A percentile compares a stretch with the other conserved stretches of the same genome.
Evolutionary conservation across 768 basidiomycete genomes (phyloP).

Genomic region (Baorangia bicolor): DNA sequence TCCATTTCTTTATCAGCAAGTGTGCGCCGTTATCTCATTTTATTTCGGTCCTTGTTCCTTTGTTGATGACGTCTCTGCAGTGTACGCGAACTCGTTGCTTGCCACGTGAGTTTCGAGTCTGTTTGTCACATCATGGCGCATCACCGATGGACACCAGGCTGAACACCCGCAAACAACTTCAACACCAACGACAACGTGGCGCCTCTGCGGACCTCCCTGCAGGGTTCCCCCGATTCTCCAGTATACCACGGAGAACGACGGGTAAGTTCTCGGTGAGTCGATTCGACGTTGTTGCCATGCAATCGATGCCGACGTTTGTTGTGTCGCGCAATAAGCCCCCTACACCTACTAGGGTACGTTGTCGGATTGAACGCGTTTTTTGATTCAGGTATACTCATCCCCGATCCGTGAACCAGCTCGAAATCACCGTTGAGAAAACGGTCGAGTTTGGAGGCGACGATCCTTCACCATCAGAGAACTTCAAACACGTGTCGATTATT

Average conservation of each 20-base stretch:
- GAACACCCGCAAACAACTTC: conserved; percentile 37
- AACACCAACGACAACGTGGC: conserved; percentile 29
- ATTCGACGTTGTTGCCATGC: neutral
- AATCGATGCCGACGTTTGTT: neutral
- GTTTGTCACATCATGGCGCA: neutral
- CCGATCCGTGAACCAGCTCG: conserved; percentile 15
- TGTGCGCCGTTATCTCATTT: conserved; percentile 28
- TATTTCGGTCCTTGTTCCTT: neutral
- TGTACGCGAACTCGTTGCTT: conserved; percentile 52
- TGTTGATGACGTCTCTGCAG: conserved; percentile 22
- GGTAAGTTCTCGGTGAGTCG: conserved; percentile 13
- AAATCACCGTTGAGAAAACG: conserved; percentile 32
- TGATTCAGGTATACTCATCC: neutral
- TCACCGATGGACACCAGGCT: conserved; percentile 24
- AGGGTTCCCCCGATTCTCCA: conserved; percentile 25
- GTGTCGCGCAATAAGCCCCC: conserved; percentile 11
- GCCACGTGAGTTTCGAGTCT: conserved; percentile 34
- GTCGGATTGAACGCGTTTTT: neutral
- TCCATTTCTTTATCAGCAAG: conserved; percentile 56
- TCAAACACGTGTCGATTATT: conserved; percentile 5
- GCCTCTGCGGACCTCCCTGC: conserved; percentile 30
- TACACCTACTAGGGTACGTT: conserved; percentile 20
- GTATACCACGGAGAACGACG: conserved; percentile 13
- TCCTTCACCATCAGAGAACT: neutral
- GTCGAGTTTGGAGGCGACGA: conserved; percentile 26